Evolutionary conservation across 768 basidiomycete genomes (phyloP), one percentile per base, ranked within the genome.

Genomic region (Auricularia sp.): DNA sequence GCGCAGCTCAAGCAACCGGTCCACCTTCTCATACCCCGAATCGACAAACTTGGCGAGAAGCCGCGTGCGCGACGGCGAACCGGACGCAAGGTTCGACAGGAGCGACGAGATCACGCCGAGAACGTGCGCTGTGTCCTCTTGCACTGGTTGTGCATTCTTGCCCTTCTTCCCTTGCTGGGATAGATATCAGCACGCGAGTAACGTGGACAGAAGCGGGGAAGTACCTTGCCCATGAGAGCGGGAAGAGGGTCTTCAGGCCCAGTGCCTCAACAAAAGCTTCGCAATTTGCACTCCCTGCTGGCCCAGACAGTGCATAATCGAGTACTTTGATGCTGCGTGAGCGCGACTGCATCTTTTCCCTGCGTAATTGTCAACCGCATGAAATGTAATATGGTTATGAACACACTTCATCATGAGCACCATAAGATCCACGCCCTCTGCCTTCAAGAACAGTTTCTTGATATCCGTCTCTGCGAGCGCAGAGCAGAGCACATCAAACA

Each of bases 401-500:
- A 33, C 85, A 56, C 69, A 95, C 93, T 90, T 96, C 89, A 98
- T 94, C 83, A 97, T 90, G 67, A 98, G 79, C n/a, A 97, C 83
- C 94, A 98, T 98, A 39, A 99, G 81, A 70, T 99, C 97, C 14
- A 93, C 85, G 1, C 97, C 97, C 74, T 99, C 97, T 21, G 87
- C 87, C 10, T 86, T 84, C n/a, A 93, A 76, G 76, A 99, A 98
- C 3, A 86, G 75, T 18, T 81, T 74, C 75, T 98, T 98, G 72
- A 89, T 84, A 59, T 85, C 79, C 14, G 86, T 79, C 74, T 96
- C 94, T 39, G 79, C 83, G 29, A 98, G 79, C 0, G 87, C 82
- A 0, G 94, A 95, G 72, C 97, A 98, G 29, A 99, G 75, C 0
- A 87, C 75, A 72, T 98, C 91, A 71, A 98, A 98, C 3, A 93